These are phyloP conservation scores for Trichophyton simii DNA, from an alignment of 2,329 filamentous ascomycete species.

Conservation along the genomic window DNA sequence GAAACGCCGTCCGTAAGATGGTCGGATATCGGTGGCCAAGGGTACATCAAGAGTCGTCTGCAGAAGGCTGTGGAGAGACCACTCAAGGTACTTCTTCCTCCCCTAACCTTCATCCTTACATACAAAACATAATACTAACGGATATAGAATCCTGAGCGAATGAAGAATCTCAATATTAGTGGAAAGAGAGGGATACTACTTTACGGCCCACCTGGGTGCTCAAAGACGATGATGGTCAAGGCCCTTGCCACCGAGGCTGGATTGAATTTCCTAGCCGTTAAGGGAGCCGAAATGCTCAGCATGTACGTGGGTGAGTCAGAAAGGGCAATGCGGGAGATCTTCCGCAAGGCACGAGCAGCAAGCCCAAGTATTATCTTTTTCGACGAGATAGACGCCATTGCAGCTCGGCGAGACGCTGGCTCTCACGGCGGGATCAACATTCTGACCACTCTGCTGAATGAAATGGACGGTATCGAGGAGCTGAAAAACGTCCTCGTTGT, in stretches of 20 bases:
- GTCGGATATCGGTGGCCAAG: constrained; percentile 78
- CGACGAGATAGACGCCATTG: constrained; percentile 88
- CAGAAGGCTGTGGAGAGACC: constrained; percentile 48
- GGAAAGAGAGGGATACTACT: constrained; percentile 73
- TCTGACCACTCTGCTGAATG: constrained; percentile 76
- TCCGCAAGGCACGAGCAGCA: constrained; percentile 72
- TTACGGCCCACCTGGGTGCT: constrained; percentile 87
- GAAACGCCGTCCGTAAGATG: constrained; percentile 77
- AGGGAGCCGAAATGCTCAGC: constrained; percentile 83
- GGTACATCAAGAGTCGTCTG: constrained; percentile 58
- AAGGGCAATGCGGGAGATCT: constrained; percentile 69
- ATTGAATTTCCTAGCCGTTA: constrained; percentile 88
- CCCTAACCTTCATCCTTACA: not conserved
- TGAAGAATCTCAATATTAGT: constrained; percentile 40
- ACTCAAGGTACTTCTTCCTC: constrained; percentile 35
- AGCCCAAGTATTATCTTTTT: constrained; percentile 92
- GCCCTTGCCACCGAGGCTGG: constrained; percentile 82
- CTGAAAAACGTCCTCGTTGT: constrained; percentile 74
- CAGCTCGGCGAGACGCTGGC: constrained; percentile 41
- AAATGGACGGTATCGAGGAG: constrained; percentile 89
- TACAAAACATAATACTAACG: not conserved
- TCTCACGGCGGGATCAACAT: constrained; percentile 57
- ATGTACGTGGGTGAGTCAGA: constrained; percentile 98
- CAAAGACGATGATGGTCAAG: constrained; percentile 84
- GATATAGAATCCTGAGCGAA: constrained; percentile 36